A percentile compares a stretch with the other conserved stretches of the same genome.
phyloP scores from a whole-genome alignment of 78 protist species.

The Bodo saltans region DNA sequence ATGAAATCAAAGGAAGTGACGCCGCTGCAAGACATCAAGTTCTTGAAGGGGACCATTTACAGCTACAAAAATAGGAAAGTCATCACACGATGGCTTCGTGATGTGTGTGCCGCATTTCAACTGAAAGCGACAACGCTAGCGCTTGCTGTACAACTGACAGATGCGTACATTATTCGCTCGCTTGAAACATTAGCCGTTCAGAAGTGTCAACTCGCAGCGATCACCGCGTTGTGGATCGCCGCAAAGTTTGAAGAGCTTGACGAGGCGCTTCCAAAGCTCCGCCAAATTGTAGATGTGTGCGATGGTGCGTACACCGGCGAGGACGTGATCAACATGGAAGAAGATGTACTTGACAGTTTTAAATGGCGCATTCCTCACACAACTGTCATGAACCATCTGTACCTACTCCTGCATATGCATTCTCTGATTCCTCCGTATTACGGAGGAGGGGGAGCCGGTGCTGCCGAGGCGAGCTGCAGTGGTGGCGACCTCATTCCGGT shows the following conservation, averaged over 20 bases:
- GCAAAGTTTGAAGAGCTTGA: not conserved
- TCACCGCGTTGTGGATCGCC: not conserved
- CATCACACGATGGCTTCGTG: not conserved
- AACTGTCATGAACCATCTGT: not conserved
- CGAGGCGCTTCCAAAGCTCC: not conserved
- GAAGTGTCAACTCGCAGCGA: not conserved
- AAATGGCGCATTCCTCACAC: not conserved
- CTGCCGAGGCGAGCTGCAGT: no score
- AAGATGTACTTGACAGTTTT: not conserved
- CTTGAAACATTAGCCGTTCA: not conserved
- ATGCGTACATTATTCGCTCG: not conserved
- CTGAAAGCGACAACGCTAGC: not conserved
- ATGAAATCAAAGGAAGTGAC: not conserved
- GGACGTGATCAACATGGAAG: not conserved
- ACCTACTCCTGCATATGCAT: not conserved
- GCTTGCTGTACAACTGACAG: not conserved
- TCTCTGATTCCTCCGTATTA: no score
- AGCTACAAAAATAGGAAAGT: not conserved
- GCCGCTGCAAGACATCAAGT: not conserved
- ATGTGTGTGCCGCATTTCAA: not conserved
- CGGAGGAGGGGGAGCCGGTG: no score
- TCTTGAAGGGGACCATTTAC: not conserved
- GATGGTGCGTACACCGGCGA: not conserved
- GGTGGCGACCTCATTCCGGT: no score
- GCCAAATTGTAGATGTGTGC: not conserved